Evolutionary conservation across 2,329 filamentous ascomycete genomes (phyloP).

Genomic region (Monilinia polystroma): DNA sequence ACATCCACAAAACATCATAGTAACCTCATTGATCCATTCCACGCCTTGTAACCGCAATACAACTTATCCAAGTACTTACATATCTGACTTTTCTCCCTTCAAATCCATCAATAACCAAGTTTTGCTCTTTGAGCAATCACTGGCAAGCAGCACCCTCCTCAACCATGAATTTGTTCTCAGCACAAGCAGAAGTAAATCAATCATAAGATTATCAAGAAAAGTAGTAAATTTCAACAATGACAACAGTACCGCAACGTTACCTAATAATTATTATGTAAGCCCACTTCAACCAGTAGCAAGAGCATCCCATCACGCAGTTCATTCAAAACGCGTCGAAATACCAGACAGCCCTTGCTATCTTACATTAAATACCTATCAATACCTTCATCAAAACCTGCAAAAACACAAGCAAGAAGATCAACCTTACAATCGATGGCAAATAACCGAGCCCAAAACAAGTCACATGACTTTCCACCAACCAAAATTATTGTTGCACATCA

Average conservation of each 20-base stretch:
- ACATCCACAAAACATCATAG: no score
- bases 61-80: no score
- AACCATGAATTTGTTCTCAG: neutral
- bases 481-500: conserved; percentile 8
- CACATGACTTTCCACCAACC: neutral
- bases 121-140: neutral
- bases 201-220: neutral
- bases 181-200: neutral
- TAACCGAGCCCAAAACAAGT: neutral
- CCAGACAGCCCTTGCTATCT: no score
- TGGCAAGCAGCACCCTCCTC: no score
- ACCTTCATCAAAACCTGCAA: no score
- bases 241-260: neutral
- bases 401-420: no score
- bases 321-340: no score
- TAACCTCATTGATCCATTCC: no score
- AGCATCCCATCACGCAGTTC: no score
- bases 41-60: no score
- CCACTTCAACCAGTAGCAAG: neutral
- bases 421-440: neutral
- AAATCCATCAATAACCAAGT: neutral
- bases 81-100: no score
- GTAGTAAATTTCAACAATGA: neutral
- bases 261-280: neutral
- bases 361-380: no score